A percentile compares a stretch with the other conserved stretches of the same genome.
These are phyloP conservation scores for Candida tammaniensis DNA, from an alignment of 805 yeast species.

Conservation along the genomic window DNA sequence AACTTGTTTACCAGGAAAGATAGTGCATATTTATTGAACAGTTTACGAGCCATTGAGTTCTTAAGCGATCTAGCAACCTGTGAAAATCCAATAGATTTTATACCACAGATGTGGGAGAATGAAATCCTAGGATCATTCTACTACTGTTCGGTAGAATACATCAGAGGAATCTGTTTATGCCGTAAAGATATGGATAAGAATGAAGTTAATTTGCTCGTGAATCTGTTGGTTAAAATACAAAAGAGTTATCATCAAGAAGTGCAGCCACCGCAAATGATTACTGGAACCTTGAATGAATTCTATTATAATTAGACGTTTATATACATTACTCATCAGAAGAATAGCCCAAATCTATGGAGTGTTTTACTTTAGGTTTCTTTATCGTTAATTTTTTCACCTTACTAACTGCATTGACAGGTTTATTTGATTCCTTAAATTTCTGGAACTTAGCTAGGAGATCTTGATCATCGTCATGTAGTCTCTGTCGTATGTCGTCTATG, in stretches of 20 bases:
- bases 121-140: slow-evolving; percentile 63
- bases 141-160: slow-evolving; percentile 72
- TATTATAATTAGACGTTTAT: slow-evolving; percentile 14
- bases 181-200: slow-evolving; percentile 42
- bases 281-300: slow-evolving; percentile 35
- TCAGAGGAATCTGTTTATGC: slow-evolving; percentile 59
- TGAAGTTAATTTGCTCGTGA: slow-evolving; percentile 25
- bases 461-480: slow-evolving; percentile 15
- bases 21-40: slow-evolving; percentile 33
- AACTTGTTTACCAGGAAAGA: slow-evolving; percentile 41
- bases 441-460: neutral
- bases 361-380: slow-evolving; percentile 1
- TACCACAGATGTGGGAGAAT: slow-evolving; percentile 51
- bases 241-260: slow-evolving; percentile 29
- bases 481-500: neutral
- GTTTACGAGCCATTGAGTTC: slow-evolving; percentile 40
- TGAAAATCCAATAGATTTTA: slow-evolving; percentile 29
- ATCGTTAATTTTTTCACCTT: slow-evolving; percentile 1
- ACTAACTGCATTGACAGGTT: neutral
- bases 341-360: slow-evolving; percentile 5
- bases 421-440: neutral
- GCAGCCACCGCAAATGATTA: slow-evolving; percentile 29
- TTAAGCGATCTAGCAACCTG: slow-evolving; percentile 39
- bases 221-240: slow-evolving; percentile 27
- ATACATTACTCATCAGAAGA: slow-evolving; percentile 6